Percentiles rank a stretch among this genome's conserved stretches.
Conservation (phyloP, 192 early-diverging fungal genomes). For the Coemansia sp. region DNA sequence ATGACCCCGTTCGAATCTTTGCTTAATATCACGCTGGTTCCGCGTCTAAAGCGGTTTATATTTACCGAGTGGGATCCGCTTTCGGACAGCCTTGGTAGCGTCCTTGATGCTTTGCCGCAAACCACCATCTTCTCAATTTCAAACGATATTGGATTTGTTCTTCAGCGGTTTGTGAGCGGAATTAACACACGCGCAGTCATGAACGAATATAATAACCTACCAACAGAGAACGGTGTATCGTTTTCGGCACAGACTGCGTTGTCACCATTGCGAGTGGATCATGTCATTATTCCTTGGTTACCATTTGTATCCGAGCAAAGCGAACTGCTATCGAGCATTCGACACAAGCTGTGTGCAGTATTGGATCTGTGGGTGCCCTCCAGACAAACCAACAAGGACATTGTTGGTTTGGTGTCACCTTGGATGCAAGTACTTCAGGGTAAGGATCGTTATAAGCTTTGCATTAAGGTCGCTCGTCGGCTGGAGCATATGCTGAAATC, state of each 20-base stretch:
- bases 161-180: constrained; percentile 23
- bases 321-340: constrained; percentile 33
- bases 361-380: constrained; percentile 40
- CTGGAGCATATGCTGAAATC: constrained; percentile 27
- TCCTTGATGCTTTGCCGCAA: constrained; percentile 24
- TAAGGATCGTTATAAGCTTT: constrained; percentile 28
- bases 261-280: constrained; percentile 25
- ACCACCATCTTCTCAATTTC: constrained; percentile 11
- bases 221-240: background rate
- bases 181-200: constrained; percentile 28
- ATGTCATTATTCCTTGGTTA: constrained; percentile 41
- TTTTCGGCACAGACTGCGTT: constrained; percentile 1
- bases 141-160: constrained; percentile 12
- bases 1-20: constrained; percentile 46
- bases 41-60: constrained; percentile 36
- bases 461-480: constrained; percentile 17
- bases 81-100: constrained; percentile 16
- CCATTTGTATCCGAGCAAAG: constrained; percentile 32
- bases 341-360: constrained; percentile 43
- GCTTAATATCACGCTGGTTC: constrained; percentile 24
- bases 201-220: constrained; percentile 2
- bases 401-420: constrained; percentile 21
- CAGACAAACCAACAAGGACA: constrained; percentile 24
- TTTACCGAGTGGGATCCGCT: constrained; percentile 42
- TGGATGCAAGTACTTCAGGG: constrained; percentile 38